Evolutionary conservation across 192 early-diverging fungal genomes (phyloP).

Genomic region (Coemansia sp.): DNA sequence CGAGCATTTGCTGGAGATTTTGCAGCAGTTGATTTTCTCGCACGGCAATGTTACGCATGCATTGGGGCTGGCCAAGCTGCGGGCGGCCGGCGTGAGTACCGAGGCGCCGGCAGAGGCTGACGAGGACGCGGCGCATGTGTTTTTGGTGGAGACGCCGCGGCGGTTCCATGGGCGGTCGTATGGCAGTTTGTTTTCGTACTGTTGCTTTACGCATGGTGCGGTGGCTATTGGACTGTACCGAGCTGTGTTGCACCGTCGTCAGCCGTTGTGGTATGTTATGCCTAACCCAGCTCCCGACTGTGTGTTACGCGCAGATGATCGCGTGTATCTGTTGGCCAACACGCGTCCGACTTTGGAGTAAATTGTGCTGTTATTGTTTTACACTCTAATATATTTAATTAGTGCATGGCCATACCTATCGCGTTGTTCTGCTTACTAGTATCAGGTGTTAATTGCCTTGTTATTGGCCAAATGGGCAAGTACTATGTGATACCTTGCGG

Average conservation of each 20-base stretch:
- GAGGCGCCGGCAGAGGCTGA: neutral
- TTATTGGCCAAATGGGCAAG: too few species aligned
- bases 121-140: slow-evolving; percentile 24
- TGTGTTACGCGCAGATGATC: slow-evolving; percentile 58
- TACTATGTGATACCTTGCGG: too few species aligned
- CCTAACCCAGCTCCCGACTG: slow-evolving; percentile 59
- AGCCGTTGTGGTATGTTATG: slow-evolving; percentile 60
- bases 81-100: slow-evolving; percentile 18
- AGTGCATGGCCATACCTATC: too few species aligned
- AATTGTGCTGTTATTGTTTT: slow-evolving; percentile 20
- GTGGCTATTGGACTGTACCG: slow-evolving; percentile 70
- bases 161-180: slow-evolving; percentile 53
- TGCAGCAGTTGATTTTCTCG: slow-evolving; percentile 62
- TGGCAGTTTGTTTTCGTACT: slow-evolving; percentile 51
- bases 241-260: slow-evolving; percentile 49
- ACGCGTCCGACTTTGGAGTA: slow-evolving; percentile 11
- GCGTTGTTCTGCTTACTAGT: too few species aligned
- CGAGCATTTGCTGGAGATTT: slow-evolving; percentile 58
- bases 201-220: slow-evolving; percentile 54
- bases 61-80: slow-evolving; percentile 45
- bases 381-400: neutral
- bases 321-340: slow-evolving; percentile 58
- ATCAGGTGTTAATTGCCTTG: too few species aligned
- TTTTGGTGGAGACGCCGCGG: slow-evolving; percentile 55
- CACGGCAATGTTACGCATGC: slow-evolving; percentile 44